Evolutionary conservation across 495 filamentous ascomycete species (phyloP).

Genomic region (Aspergillus heteromorphus): DNA sequence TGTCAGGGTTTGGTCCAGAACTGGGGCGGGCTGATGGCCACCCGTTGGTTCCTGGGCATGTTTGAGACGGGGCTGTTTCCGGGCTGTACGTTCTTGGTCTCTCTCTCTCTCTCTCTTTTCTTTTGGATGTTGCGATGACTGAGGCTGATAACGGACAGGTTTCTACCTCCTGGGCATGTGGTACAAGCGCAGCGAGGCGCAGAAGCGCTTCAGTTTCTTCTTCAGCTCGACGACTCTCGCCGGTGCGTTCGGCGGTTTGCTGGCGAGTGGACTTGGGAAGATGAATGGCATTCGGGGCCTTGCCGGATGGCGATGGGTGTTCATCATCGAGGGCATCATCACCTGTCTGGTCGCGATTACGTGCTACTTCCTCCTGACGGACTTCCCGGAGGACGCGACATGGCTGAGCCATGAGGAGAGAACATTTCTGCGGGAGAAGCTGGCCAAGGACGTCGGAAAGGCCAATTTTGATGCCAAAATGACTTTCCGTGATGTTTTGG

Average conservation of each 20-base stretch:
- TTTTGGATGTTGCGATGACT: no score
- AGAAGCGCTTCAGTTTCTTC: constrained; percentile 84
- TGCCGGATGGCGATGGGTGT: constrained; percentile 81
- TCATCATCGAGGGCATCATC: constrained; percentile 63
- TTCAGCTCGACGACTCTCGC: constrained; percentile 75
- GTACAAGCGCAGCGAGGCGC: constrained; percentile 81
- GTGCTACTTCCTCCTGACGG: constrained; percentile 74
- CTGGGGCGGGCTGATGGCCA: constrained; percentile 65
- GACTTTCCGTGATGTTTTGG: constrained; percentile 55
- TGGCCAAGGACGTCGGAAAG: constrained; percentile 71
- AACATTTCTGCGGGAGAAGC: constrained; percentile 62
- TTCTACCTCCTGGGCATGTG: constrained; percentile 73
- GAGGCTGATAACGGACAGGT: constrained; percentile 15
- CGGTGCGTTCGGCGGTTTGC: constrained; percentile 80
- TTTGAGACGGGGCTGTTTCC: constrained; percentile 78
- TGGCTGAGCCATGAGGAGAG: constrained; percentile 68
- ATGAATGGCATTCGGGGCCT: constrained; percentile 61
- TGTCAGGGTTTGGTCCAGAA: constrained; percentile 70
- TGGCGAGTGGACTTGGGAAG: constrained; percentile 78
- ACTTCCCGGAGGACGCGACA: constrained; percentile 57
- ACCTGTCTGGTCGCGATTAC: constrained; percentile 63
- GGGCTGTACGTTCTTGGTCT: constrained; percentile 33
- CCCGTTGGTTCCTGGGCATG: constrained; percentile 75
- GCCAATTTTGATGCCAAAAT: constrained; percentile 59
- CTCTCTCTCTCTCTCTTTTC: no score